These are phyloP conservation scores for Avena eriantha DNA, from an alignment of 176 grass and related monocot species.

Conservation along the genomic window DNA sequence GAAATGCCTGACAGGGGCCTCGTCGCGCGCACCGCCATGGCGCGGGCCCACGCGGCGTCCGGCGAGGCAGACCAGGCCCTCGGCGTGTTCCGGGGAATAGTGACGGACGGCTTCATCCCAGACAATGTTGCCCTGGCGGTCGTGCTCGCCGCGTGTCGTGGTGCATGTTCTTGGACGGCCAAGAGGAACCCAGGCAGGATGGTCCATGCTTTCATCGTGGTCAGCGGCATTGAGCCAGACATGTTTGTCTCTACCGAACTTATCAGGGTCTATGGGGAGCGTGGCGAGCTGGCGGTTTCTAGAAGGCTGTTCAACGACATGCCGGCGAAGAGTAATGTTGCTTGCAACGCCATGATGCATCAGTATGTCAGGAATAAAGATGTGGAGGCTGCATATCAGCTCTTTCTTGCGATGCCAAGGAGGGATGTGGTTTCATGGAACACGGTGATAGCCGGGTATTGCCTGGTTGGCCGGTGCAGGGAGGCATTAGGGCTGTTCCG, in stretches of 20 bases:
- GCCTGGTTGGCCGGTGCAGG: slow-evolving; percentile 38
- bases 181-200: slow-evolving; percentile 45
- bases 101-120: slow-evolving; percentile 42
- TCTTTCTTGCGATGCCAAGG: slow-evolving; percentile 63
- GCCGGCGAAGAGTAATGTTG: slow-evolving; percentile 45
- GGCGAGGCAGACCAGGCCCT: slow-evolving; percentile 35
- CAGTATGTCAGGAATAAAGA: slow-evolving; percentile 67
- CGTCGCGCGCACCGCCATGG: slow-evolving; percentile 67
- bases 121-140: slow-evolving; percentile 60
- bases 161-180: not conserved
- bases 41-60: slow-evolving; percentile 40
- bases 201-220: slow-evolving; percentile 56
- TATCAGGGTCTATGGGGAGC: slow-evolving; percentile 56
- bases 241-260: slow-evolving; percentile 69
- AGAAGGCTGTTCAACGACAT: slow-evolving; percentile 50
- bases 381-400: slow-evolving; percentile 38
- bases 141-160: slow-evolving; percentile 42
- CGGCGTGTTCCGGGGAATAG: slow-evolving; percentile 47
- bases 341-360: slow-evolving; percentile 76
- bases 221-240: slow-evolving; percentile 49
- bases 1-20: slow-evolving; percentile 63
- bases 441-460: slow-evolving; percentile 68
- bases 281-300: slow-evolving; percentile 44
- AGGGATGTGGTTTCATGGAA: slow-evolving; percentile 78
- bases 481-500: slow-evolving; percentile 67